Conservation (phyloP, 2,329 filamentous ascomycete species). For the Aspergillus nomiae region DNA sequence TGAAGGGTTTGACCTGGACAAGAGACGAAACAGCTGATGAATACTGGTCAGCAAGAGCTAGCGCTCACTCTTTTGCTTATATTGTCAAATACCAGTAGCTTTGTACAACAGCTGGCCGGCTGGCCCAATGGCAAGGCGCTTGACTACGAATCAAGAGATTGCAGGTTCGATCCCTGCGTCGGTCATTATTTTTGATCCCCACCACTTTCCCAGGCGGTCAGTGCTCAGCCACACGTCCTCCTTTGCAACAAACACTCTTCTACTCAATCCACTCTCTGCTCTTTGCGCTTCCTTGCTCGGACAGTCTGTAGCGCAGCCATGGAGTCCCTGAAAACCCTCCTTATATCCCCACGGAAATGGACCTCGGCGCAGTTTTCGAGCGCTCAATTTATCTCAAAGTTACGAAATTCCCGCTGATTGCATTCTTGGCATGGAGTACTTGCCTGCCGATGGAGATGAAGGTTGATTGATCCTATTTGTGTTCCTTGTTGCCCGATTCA, state of each 20-base stretch:
- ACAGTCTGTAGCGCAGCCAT: too few species aligned
- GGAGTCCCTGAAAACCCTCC: not conserved
- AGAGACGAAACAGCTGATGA: too few species aligned
- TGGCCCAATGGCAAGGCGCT: slow-evolving; percentile 47
- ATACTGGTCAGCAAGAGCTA: too few species aligned
- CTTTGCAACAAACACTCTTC: too few species aligned
- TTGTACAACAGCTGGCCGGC: not conserved
- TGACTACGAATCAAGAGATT: slow-evolving; percentile 57
- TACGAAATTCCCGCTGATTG: not conserved
- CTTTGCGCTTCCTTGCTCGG: too few species aligned
- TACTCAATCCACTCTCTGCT: too few species aligned
- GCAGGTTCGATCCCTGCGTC: slow-evolving; percentile 50
- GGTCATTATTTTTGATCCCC: slow-evolving; percentile 26
- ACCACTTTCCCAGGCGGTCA: not conserved
- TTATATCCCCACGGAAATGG: not conserved
- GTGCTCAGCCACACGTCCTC: too few species aligned
- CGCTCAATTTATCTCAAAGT: not conserved
- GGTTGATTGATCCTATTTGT: not conserved
- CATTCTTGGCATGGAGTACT: not conserved
- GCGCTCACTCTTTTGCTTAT: not conserved
- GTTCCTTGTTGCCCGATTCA: too few species aligned
- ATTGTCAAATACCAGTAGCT: fast-evolving
- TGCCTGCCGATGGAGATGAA: not conserved
- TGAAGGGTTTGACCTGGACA: not conserved
- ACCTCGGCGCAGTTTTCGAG: not conserved